Evolutionary conservation across 2,329 filamentous ascomycete genomes (phyloP), one percentile per base, ranked within the genome.

Genomic region (Drechslera avenae): DNA sequence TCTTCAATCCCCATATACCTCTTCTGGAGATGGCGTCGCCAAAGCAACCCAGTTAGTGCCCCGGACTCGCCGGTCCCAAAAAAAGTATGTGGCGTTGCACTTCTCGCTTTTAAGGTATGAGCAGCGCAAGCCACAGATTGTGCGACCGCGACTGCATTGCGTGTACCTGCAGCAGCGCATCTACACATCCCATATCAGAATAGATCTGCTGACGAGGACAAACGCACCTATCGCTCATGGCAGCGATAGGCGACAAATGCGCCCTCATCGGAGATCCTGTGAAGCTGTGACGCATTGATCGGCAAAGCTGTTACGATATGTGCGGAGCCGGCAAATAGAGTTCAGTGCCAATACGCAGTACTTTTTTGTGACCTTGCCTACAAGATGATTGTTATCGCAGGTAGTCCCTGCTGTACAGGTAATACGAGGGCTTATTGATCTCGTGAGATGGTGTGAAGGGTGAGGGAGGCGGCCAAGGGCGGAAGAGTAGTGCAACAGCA

Each of bases 121-220:
- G 46, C 32, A 46, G 44, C 46, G 59, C 52, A 63, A 67, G 62
- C 66, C 65, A 68, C 67, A 60, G 45, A 17, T 35, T 41, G 43
- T 30, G 37, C 39, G 31, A 33, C 18, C 26, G 37, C 39, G 31
- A 33, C 18, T 57, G 48, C 42, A 45, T 48, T 57, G 53, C 63
- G 63, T 63, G 68, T 71, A 69, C 68, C 67, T 72, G 68, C 68
- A 68, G 53, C 62, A 61, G 60, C 54, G 59, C 62, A 41, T 52
- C 45, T 50, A 46, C 42, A 43, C 30, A 17, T 18, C 31, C 19
- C 35, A 28, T 42, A 39, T 39, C 49, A 37, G 35, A 31, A 46
- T 39, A 32, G 39, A 52, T 40, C 50, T 44, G 17, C 39, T 42
- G 39, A 53, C 32, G 39, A 40, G 45, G 41, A 52, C 28, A 30